Conservation (phyloP, 768 basidiomycete species). For the Tremella fuciformis region DNA sequence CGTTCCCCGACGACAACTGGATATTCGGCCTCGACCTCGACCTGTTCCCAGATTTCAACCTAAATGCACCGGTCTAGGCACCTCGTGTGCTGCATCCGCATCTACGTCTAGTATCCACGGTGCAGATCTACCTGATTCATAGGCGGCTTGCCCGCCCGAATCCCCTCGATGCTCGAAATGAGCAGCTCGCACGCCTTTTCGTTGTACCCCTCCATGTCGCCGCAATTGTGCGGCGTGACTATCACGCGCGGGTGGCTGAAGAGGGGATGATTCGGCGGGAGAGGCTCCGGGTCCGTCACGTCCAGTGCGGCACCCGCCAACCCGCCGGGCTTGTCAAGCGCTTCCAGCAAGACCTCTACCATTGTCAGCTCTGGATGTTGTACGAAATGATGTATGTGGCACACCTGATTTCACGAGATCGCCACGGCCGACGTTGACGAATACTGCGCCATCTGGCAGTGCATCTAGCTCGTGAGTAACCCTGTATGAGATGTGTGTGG, state of each 20-base stretch:
- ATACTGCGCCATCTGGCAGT: slow-evolving; percentile 40
- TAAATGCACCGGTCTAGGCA: too few relatives aligned
- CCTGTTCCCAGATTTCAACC: too few relatives aligned
- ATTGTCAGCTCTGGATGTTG: too few relatives aligned
- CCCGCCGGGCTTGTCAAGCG: slow-evolving; percentile 26
- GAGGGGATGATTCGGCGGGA: slow-evolving; percentile 27
- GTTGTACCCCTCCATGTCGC: slow-evolving; percentile 44
- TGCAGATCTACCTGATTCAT: slow-evolving; percentile 38
- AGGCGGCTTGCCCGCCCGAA: slow-evolving; percentile 21
- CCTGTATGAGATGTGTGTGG: background rate
- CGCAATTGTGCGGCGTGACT: slow-evolving; percentile 51
- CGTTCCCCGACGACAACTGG: too few relatives aligned
- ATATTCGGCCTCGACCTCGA: too few relatives aligned
- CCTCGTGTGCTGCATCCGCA: too few relatives aligned
- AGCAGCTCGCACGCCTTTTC: slow-evolving; percentile 44
- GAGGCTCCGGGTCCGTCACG: slow-evolving; percentile 51
- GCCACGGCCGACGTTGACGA: slow-evolving; percentile 52
- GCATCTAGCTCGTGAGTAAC: slow-evolving; percentile 7
- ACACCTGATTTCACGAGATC: slow-evolving; percentile 45
- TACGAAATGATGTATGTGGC: too few relatives aligned
- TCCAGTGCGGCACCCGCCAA: slow-evolving; percentile 43
- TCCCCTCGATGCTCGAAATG: slow-evolving; percentile 34
- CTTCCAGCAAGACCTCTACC: too few relatives aligned
- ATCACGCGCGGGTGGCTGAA: slow-evolving; percentile 27
- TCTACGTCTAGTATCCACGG: slow-evolving; percentile 48